Evolutionary conservation across 495 filamentous ascomycete genomes (phyloP).

Genomic region (Pyrenula aspistea): DNA sequence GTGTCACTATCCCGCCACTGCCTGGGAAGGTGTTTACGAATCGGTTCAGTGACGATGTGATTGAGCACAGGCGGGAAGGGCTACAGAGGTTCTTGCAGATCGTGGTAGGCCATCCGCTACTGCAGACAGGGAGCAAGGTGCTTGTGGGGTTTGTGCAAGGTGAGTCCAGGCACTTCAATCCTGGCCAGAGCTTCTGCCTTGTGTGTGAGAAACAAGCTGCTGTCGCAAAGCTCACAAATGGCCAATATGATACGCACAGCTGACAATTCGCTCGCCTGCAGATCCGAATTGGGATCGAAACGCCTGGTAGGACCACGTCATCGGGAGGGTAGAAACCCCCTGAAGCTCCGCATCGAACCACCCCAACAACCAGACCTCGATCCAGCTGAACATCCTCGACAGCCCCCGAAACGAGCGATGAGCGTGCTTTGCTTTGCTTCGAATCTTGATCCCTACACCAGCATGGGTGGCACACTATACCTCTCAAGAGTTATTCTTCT

Average conservation of each 20-base stretch:
- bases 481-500: too few relatives aligned
- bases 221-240: background rate
- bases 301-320: slow-evolving; percentile 57
- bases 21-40: slow-evolving; percentile 98
- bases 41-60: slow-evolving; percentile 95
- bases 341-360: too few relatives aligned
- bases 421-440: too few relatives aligned
- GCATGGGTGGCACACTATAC: too few relatives aligned
- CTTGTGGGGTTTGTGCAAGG: slow-evolving; percentile 92
- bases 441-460: too few relatives aligned
- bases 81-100: slow-evolving; percentile 95
- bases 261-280: slow-evolving; percentile 18
- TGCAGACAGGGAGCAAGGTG: slow-evolving; percentile 97
- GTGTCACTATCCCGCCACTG: slow-evolving; percentile 90
- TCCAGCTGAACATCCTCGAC: too few relatives aligned
- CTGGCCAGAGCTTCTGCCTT: slow-evolving; percentile 2
- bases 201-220: slow-evolving; percentile 26
- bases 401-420: too few relatives aligned
- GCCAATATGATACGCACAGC: too few relatives aligned
- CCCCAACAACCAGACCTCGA: too few relatives aligned
- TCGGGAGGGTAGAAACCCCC: too few relatives aligned
- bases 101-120: slow-evolving; percentile 86
- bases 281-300: slow-evolving; percentile 72
- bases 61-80: slow-evolving; percentile 85
- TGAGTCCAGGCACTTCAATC: slow-evolving; percentile 28